Percentiles rank a stretch among this genome's conserved stretches.
Evolutionary conservation across 805 yeast species (phyloP).

Genomic region (Zygoascus biomembranicola): DNA sequence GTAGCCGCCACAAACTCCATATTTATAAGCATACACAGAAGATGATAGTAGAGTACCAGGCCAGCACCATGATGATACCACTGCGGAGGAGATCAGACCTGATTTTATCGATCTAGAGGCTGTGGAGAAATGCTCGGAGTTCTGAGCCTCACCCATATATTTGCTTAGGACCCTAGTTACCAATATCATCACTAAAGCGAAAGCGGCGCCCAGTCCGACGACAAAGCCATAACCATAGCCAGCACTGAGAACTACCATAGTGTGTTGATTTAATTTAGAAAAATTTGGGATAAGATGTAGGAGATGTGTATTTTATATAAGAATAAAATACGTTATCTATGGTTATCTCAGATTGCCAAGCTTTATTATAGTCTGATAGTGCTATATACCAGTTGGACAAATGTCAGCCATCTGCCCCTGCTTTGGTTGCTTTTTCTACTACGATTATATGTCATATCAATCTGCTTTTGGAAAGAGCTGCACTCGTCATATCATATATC

Average conservation of each 20-base stretch:
- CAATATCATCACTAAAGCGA: slow-evolving; percentile 63
- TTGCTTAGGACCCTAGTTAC: slow-evolving; percentile 63
- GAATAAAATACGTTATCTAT: too few relatives aligned
- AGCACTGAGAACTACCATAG: not conserved
- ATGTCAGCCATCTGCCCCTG: too few relatives aligned
- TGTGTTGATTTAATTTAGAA: not conserved
- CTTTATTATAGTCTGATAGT: too few relatives aligned
- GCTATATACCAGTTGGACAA: too few relatives aligned
- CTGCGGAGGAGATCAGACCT: slow-evolving; percentile 80
- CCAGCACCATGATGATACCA: slow-evolving; percentile 91
- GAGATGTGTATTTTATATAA: too few relatives aligned
- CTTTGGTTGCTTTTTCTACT: too few relatives aligned
- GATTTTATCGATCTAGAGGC: slow-evolving; percentile 86
- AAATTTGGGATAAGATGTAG: not conserved
- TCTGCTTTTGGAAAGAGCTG: too few relatives aligned
- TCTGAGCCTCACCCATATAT: slow-evolving; percentile 75
- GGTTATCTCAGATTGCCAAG: too few relatives aligned
- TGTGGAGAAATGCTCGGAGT: slow-evolving; percentile 88
- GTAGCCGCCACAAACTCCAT: slow-evolving; percentile 73
- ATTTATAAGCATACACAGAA: slow-evolving; percentile 65
- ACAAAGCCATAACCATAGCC: slow-evolving; percentile 77
- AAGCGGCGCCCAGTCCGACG: slow-evolving; percentile 64
- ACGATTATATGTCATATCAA: too few relatives aligned
- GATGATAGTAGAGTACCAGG: slow-evolving; percentile 67
- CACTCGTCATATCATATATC: too few relatives aligned